These are phyloP conservation scores for Zygotorulaspora sp. DNA, from an alignment of 805 yeast genomes.

Conservation along the genomic window DNA sequence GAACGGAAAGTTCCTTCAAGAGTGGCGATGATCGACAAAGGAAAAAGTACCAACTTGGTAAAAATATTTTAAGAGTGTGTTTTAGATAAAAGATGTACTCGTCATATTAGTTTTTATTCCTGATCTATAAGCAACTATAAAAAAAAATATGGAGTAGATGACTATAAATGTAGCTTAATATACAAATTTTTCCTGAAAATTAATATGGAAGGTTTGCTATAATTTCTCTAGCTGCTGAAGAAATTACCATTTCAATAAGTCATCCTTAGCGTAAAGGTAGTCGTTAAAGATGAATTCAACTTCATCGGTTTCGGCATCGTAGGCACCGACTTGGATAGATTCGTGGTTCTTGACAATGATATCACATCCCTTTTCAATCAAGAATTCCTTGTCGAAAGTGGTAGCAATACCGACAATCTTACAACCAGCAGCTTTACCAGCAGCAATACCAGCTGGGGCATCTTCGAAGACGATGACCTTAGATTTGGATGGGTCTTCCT, in stretches of 20 bases:
- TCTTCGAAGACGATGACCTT: conserved; percentile 74
- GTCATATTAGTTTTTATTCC: too few species aligned
- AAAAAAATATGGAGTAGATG: conserved; percentile 1
- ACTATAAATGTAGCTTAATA: conserved; percentile 1
- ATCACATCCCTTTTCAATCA: conserved; percentile 73
- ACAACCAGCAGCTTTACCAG: conserved; percentile 83
- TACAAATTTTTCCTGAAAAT: conserved; percentile 1
- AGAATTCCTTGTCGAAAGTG: conserved; percentile 64
- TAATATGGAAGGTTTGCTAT: background rate
- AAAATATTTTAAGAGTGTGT: too few species aligned
- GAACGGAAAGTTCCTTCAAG: too few species aligned
- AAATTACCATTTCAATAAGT: conserved; percentile 34
- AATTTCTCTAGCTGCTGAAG: too few species aligned
- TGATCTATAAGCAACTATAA: background rate
- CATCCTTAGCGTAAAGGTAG: conserved; percentile 38
- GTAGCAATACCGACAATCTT: conserved; percentile 79
- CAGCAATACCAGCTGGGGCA: conserved; percentile 82
- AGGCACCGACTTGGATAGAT: conserved; percentile 54
- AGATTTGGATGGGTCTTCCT: conserved; percentile 36
- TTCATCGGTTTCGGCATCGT: conserved; percentile 41
- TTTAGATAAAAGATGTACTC: too few species aligned
- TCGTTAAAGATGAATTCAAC: conserved; percentile 38
- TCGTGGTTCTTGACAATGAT: conserved; percentile 73
- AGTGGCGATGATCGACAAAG: too few species aligned
- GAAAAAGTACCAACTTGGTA: too few species aligned